phyloP scores from a whole-genome alignment of 805 yeast genomes.

The Crinitomyces ghanaensis region DNA sequence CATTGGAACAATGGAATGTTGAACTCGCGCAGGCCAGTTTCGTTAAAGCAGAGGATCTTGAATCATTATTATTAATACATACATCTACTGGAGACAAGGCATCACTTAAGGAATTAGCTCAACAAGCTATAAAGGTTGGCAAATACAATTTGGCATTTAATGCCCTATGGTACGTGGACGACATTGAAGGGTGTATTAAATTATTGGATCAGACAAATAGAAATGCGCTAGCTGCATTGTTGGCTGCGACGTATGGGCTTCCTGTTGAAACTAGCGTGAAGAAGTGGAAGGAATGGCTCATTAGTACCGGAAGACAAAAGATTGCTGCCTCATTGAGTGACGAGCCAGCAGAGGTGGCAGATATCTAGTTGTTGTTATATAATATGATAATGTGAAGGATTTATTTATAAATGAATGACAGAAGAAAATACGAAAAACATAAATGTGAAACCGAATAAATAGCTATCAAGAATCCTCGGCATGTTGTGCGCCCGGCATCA shows the following conservation, averaged over 20 bases:
- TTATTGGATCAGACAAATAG: conserved; percentile 59
- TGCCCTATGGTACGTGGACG: conserved; percentile 80
- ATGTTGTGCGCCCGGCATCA: conserved; percentile 31
- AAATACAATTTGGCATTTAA: conserved; percentile 85
- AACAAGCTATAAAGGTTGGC: conserved; percentile 57
- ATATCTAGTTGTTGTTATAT: too few relatives aligned
- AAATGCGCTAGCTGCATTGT: conserved; percentile 73
- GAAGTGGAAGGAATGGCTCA: conserved; percentile 58
- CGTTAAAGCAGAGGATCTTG: conserved; percentile 66
- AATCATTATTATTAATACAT: conserved; percentile 70
- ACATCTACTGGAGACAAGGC: conserved; percentile 65
- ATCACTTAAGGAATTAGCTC: conserved; percentile 53
- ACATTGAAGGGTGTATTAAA: conserved; percentile 48
- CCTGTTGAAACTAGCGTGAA: conserved; percentile 38
- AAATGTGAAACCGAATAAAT: too few relatives aligned
- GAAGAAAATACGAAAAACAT: too few relatives aligned
- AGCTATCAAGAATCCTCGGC: too few relatives aligned
- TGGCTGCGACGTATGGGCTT: conserved; percentile 60
- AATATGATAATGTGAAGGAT: too few relatives aligned
- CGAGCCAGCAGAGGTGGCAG: too few relatives aligned
- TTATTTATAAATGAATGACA: too few relatives aligned
- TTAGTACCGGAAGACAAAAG: conserved; percentile 37
- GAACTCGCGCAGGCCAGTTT: conserved; percentile 72
- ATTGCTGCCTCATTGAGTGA: conserved; percentile 52
- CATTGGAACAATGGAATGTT: conserved; percentile 68